phyloP scores from a whole-genome alignment of 2,329 filamentous ascomycete species.

The Phyllosticta capitalensis region DNA sequence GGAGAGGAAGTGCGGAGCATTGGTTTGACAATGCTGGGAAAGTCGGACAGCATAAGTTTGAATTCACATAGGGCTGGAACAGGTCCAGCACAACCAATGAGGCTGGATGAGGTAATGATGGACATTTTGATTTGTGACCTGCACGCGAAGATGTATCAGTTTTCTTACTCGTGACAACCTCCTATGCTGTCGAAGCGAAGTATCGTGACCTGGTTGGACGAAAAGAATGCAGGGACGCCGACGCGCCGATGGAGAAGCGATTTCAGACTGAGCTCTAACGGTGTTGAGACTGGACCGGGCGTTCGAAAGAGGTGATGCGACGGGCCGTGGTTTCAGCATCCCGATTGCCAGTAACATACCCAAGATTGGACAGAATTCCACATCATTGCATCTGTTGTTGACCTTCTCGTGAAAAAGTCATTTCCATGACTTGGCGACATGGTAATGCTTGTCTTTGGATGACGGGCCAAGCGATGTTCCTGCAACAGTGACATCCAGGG shows the following conservation, averaged over 20 bases:
- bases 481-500: background rate
- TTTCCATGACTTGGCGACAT: background rate
- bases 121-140: background rate
- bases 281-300: constrained; percentile 1
- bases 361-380: background rate
- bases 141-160: background rate
- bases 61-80: background rate
- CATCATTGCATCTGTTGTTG: background rate
- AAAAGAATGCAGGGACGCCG: background rate
- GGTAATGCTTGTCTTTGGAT: background rate
- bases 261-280: constrained; percentile 8
- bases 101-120: background rate
- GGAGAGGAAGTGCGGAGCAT: background rate
- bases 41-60: background rate
- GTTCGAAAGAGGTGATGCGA: background rate
- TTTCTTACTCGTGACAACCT: background rate
- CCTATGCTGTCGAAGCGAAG: background rate
- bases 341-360: background rate
- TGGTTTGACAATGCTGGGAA: background rate
- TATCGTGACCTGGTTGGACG: background rate
- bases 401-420: background rate
- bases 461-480: background rate
- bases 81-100: background rate
- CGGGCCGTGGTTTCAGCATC: background rate
- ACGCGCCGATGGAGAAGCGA: background rate